Evolutionary conservation across 176 grass and related monocot species (phyloP), one percentile per base, ranked within the genome.

Genomic region (Thalia dealbata): DNA sequence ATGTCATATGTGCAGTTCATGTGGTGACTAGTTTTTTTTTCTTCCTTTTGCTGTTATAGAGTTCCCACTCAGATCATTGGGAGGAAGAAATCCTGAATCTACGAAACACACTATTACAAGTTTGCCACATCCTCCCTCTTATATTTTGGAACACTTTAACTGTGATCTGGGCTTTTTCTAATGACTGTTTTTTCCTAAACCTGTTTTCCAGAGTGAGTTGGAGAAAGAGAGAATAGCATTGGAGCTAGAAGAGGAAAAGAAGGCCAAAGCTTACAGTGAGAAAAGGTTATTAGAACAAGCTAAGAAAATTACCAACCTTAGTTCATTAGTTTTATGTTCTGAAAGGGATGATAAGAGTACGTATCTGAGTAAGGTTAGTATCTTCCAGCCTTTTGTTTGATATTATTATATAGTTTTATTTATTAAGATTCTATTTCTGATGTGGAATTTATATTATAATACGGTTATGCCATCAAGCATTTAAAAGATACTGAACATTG

Each of bases 141-240:
- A 25, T 19, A 55, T 52, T 50, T 50, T 72, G 48, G 15, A 14
- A 18, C 46, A 54, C 10, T 38, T 38, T 29, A 6, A 7, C 19
- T 52, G 16, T 61, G 16, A 6, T 29, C 21, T 54, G 15, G 23
- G 6, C 11, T 19, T 75, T 80, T 41, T 56, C 71, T 56, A 30
- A 52, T 41, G 48, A 66, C 62, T 64, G 62, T 32, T 60, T 24
- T 60, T 24, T 50, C 59, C 12, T 66, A 61, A 30, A 65, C 50
- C 27, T 72, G 10, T 26, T 78, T 78, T 73, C 38, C 79, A 96
- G 92, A 96, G 89, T 80, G 92, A 96, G 86, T 69, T 92, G 22
- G 92, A 96, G 78, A 96, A 96, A 64, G 92, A 96, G 76, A 92
- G 89, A 78, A 96, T 96, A 69, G 69, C 82, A 58, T 85, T 96